phyloP scores from a whole-genome alignment of 306 rosid species.

The Vigna angularis region DNA sequence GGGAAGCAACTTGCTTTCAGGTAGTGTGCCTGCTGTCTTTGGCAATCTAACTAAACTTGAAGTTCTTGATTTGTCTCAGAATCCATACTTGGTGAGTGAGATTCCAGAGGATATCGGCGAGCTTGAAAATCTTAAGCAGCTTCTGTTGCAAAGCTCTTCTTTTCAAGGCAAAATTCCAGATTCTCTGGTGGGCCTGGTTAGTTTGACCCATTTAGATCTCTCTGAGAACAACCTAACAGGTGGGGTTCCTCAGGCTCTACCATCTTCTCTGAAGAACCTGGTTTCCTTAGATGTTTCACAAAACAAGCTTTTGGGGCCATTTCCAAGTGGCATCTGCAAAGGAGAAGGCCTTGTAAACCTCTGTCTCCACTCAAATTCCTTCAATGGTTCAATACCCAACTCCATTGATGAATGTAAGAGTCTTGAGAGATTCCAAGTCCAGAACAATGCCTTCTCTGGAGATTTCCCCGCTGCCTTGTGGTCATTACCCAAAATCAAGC shows the following conservation, averaged over 20 bases:
- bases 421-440: conserved; percentile 93
- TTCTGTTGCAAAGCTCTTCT: conserved; percentile 76
- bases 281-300: conserved; percentile 89
- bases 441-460: conserved; percentile 85
- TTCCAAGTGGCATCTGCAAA: conserved; percentile 75
- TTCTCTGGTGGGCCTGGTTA: conserved; percentile 64
- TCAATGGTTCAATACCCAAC: conserved; percentile 67
- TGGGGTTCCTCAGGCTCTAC: conserved; percentile 57
- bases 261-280: conserved; percentile 75
- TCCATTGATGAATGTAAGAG: conserved; percentile 70
- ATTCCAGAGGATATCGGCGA: conserved; percentile 78
- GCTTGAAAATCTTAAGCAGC: conserved; percentile 69
- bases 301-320: conserved; percentile 77
- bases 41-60: conserved; percentile 72
- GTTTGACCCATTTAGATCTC: conserved; percentile 76
- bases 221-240: conserved; percentile 90
- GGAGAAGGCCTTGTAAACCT: conserved; percentile 65
- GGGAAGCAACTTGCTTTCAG: conserved; percentile 80
- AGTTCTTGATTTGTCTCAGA: conserved; percentile 86
- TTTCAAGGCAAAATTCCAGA: conserved; percentile 84
- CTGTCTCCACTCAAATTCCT: conserved; percentile 74
- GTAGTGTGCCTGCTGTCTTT: conserved; percentile 69
- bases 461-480: conserved; percentile 72
- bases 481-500: conserved; percentile 87
- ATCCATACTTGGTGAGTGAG: conserved; percentile 78